Conservation (phyloP, 1,139 yeast genomes). For the Nadsonia commutata region DNA sequence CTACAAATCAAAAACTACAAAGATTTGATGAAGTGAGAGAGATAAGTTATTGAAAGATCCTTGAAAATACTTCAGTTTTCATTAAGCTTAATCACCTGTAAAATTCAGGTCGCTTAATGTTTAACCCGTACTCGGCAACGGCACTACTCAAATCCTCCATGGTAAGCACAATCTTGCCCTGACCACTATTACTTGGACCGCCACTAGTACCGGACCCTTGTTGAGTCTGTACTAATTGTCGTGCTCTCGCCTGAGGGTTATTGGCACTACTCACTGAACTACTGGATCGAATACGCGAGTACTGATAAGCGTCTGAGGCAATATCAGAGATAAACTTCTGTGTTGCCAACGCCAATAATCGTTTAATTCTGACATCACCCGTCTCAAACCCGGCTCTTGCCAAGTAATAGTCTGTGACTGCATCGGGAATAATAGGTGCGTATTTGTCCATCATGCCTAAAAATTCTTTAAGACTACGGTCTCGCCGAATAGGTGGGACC, state of each 20-base stretch:
- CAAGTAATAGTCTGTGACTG: conserved; percentile 89
- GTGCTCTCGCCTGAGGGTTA: conserved; percentile 77
- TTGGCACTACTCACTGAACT: conserved; percentile 71
- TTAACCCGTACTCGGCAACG: conserved; percentile 81
- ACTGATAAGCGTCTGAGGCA: conserved; percentile 94
- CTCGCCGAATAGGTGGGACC: conserved; percentile 52
- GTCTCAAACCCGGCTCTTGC: conserved; percentile 82
- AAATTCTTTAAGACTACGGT: conserved; percentile 75
- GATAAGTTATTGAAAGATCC: no score
- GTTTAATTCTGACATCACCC: conserved; percentile 62
- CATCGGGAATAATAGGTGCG: conserved; percentile 94
- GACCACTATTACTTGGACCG: conserved; percentile 32
- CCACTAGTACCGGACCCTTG: conserved; percentile 25
- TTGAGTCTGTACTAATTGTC: conserved; percentile 59
- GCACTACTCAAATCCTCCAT: conserved; percentile 86
- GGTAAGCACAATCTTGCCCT: conserved; percentile 67
- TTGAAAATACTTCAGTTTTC: no score
- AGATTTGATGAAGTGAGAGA: no score
- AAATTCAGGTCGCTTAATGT: conserved; percentile 82
- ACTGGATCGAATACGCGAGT: conserved; percentile 75
- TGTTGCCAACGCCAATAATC: conserved; percentile 84
- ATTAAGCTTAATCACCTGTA: conserved; percentile 37
- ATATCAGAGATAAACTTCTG: conserved; percentile 90
- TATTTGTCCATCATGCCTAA: conserved; percentile 82
- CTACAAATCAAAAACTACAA: no score